Base-by-base conservation (phyloP, 768 basidiomycete species). In the Hygrophoropsis aurantiaca region DNA sequence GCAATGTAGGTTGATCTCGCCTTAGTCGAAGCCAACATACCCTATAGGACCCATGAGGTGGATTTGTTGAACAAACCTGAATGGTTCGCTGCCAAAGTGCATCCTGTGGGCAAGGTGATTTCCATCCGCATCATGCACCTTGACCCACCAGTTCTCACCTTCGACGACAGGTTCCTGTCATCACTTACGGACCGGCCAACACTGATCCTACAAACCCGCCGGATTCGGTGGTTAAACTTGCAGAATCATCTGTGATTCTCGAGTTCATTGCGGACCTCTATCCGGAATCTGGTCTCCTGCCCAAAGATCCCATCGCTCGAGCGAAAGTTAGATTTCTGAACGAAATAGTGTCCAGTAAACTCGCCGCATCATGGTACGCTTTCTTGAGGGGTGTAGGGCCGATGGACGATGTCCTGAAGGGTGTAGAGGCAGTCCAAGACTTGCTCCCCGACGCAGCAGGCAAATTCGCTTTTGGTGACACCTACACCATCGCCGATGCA, bases 311-410 rank as follows among this genome's bases (percentile, higher is more conserved):
- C 3, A 69, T 81, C 24, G 54, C 54, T 3, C 78, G 81, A 21
- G 84, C 85, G 11, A 70, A 74, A 46, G 78, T 70, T 6, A 78
- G 83, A 13, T 77, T 83, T 65, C 81, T 85, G 66, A 75, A 81
- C 59, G 79, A 85, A 48, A 64, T 69, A 5, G 71, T 79, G 18
- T 64, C 68, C 1, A 75, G 66, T 48, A 71, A 72, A 32, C 59
- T 82, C 47, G 50, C n/a, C n/a, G n/a, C n/a, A n/a, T n/a, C n/a
- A n/a, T n/a, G n/a, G n/a, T n/a, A n/a, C n/a, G n/a, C n/a, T n/a
- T n/a, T n/a, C n/a, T n/a, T n/a, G n/a, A n/a, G n/a, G n/a, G n/a
- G n/a, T n/a, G n/a, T n/a, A n/a, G n/a, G n/a, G n/a, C n/a, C n/a
- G n/a, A n/a, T n/a, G n/a, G n/a, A n/a, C n/a, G n/a, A n/a, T n/a